phyloP scores from a whole-genome alignment of 1,284 basidiomycete genomes.

The Tilletia walkeri region DNA sequence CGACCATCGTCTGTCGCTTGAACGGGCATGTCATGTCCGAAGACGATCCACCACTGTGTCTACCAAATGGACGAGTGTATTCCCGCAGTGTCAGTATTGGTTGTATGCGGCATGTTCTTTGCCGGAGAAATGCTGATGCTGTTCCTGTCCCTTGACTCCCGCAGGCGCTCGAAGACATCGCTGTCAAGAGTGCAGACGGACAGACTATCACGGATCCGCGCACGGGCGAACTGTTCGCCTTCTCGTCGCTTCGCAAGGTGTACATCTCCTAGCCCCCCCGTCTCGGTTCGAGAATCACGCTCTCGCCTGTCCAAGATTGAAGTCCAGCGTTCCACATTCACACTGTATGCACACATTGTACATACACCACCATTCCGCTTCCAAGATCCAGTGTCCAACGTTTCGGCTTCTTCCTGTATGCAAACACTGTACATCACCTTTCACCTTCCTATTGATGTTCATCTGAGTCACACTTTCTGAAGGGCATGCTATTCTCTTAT shows the following conservation, averaged over 20 bases:
- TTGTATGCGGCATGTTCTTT: no score
- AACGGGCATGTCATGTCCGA: conserved; percentile 91
- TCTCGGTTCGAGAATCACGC: no score
- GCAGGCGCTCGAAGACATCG: conserved; percentile 80
- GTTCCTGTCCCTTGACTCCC: background rate
- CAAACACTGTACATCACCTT: no score
- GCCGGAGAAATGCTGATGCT: no score
- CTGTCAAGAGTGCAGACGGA: conserved; percentile 66
- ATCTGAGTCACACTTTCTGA: no score
- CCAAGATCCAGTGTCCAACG: no score
- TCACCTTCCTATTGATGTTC: no score
- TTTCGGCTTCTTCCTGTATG: no score
- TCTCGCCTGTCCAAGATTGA: background rate
- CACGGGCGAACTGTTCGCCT: conserved; percentile 68
- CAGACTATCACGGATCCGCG: conserved; percentile 75
- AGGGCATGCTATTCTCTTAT: no score
- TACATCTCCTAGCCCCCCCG: conserved; percentile 46
- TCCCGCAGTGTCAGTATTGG: conserved; percentile 59
- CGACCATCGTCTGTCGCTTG: conserved; percentile 86
- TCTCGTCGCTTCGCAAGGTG: conserved; percentile 68
- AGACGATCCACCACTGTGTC: conserved; percentile 84
- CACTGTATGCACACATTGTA: background rate
- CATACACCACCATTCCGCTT: background rate
- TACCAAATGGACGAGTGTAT: conserved; percentile 89
- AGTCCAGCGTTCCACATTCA: background rate